Percentiles rank a stretch among this genome's conserved stretches.
phyloP scores from a whole-genome alignment of 306 rosid genomes.

The Acacia crassicarpa region DNA sequence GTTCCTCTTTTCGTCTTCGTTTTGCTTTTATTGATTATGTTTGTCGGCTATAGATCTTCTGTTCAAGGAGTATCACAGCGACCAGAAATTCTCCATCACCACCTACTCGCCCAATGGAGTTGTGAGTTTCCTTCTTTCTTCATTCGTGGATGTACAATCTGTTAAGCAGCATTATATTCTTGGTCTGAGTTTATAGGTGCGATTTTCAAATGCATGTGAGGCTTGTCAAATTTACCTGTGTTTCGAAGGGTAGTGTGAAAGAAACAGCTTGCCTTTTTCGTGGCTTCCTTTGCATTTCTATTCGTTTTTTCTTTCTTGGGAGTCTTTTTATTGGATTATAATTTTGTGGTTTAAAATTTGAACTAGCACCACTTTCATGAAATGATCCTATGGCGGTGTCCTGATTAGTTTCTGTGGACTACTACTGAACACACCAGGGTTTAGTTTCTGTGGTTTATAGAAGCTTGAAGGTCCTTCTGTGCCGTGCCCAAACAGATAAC shows the following conservation, averaged over 20 bases:
- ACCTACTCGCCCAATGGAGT: conserved; percentile 71
- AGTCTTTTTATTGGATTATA: background rate
- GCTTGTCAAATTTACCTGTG: background rate
- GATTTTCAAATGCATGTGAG: background rate
- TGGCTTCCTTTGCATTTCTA: background rate
- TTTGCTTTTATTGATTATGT: background rate
- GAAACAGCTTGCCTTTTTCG: background rate
- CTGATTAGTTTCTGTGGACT: background rate
- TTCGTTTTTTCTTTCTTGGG: background rate
- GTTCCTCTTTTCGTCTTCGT: background rate
- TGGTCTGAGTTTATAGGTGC: background rate
- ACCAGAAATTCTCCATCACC: conserved; percentile 69
- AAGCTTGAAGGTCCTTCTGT: background rate
- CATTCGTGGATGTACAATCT: background rate
- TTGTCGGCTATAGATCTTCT: conserved; percentile 46
- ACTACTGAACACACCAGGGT: no score
- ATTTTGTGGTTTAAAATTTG: background rate
- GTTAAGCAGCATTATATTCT: background rate
- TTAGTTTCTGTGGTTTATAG: background rate
- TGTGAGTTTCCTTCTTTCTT: conserved; percentile 24
- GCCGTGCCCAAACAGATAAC: background rate
- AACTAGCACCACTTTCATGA: background rate
- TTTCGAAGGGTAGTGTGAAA: background rate
- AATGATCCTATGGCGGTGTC: background rate
- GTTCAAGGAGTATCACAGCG: conserved; percentile 66